Base-by-base conservation (phyloP, 352 stramenopile genomes). In the Phytophthora cajani region DNA sequence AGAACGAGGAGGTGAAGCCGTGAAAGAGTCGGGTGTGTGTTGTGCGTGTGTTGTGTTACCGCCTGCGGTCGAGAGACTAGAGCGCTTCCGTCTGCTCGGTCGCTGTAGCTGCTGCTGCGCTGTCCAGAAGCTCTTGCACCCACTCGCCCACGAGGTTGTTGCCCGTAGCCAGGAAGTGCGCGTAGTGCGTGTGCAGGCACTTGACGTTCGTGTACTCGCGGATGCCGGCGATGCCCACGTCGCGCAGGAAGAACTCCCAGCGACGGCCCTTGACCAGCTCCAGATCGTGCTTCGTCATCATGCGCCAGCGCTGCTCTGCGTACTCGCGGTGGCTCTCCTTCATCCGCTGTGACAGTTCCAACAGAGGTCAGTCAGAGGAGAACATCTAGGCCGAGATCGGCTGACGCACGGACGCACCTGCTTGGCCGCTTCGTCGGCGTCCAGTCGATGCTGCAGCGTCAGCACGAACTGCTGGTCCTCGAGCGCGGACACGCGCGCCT, bases 161-260 rank as follows among this genome's bases (percentile, higher is more conserved):
- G 27, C 72, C 68, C 11, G 80, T 85, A 16, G 75, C 71, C 40
- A 90, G 58, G 55, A 79, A 92, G 58, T 92, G 84, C 32, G 84
- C 84, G 68, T 92, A 92, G 72, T 92, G 84, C 38, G 82, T 87
- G 69, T 92, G 84, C 50, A 92, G 73, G 67, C 84, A 92, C 75
- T 92, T 92, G 65, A 90, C 84, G 27, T 78, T 82, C 19, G 78
- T 75, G 17, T 75, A 81, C 27, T 88, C 77, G 32, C 79, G 81
- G 66, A 89, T 88, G 50, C 84, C 84, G 19, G 77, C 84, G 60
- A 91, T 86, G 50, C 81, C 84, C 9, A 89, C 84, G 67, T 85
- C 67, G 14, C 67, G 71, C 21, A 91, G 58, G 53, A 82, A 63
- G 23, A 75, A 72, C 38, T 72, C 65, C 84, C 84, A 91, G 23